Base-by-base conservation (phyloP, 2,329 filamentous ascomycete species). In the Apiospora arundinis region DNA sequence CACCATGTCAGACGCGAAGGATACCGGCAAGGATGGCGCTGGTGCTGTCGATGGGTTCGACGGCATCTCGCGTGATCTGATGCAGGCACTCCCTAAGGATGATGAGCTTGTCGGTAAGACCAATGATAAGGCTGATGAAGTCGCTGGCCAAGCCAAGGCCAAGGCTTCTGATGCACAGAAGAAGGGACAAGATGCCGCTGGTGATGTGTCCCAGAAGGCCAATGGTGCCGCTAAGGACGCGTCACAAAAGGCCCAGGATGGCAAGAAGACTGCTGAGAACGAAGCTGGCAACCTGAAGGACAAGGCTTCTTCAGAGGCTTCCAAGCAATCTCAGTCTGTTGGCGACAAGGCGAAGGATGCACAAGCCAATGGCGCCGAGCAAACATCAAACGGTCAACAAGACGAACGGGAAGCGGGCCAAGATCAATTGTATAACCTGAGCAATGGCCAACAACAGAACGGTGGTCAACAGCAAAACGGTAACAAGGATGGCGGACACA, bases 51-150 rank as follows among this genome's bases (percentile, higher is more conserved):
- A 40, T 63, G 56, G 56, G 11, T 63, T 63, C 28, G 56, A 63
- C 21, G 56, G 56, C 32, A 63, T 63, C 56, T 63, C 56, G 18
- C 56, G 56, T 40, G 56, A 63, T n/a, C 56, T 63, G 56, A 63
- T 63, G 56, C 28, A 63, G 32, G 56, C 56, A 40, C 70, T 76
- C 7, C 75, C 76, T 37, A 74, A 70, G 65, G 74, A 76, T 56
- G 73, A 76, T 44, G 68, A 70, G 21, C 68, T 74, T 9, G 65
- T 76, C 12, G 48, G 52, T 37, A 69, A 73, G 16, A 73, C 76
- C n/a, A 74, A 72, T 32, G 70, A 68, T 4, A 72, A 73, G 56
- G 74, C 74, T 8, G 73, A 74, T 37, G 77, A 75, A 14, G 65
- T 69, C 28, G 71, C 67, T 4, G 69, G 68, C 37, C 66, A 72